phyloP scores from a whole-genome alignment of 1,284 basidiomycete genomes.

The Singerocomus rubriflavus region DNA sequence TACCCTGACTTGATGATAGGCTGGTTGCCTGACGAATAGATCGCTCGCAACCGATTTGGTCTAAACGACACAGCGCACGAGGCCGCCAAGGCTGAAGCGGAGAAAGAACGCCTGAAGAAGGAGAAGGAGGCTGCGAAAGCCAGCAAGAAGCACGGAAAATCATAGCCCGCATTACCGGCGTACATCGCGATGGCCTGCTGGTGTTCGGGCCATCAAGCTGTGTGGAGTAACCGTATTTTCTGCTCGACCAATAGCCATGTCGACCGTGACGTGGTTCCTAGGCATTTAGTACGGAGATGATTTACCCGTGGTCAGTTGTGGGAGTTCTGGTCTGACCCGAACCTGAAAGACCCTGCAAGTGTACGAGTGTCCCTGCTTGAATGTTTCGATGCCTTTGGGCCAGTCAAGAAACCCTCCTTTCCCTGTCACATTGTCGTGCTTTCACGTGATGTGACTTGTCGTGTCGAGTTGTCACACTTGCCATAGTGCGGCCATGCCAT shows the following conservation, averaged over 20 bases:
- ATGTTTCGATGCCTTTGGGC: neutral
- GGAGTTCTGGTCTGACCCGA: neutral
- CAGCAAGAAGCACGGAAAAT: slow-evolving; percentile 38
- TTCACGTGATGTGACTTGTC: slow-evolving; percentile 31
- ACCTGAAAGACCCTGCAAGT: slow-evolving; percentile 10
- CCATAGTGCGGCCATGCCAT: slow-evolving; percentile 8
- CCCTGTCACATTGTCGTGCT: slow-evolving; percentile 1
- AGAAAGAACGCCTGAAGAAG: slow-evolving; percentile 55
- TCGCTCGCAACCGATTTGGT: slow-evolving; percentile 88
- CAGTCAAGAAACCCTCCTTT: neutral
- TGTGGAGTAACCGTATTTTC: slow-evolving; percentile 3
- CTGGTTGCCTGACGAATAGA: slow-evolving; percentile 44
- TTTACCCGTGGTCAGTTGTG: slow-evolving; percentile 11
- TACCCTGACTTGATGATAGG: slow-evolving; percentile 1
- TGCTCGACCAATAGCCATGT: slow-evolving; percentile 1
- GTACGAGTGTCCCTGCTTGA: neutral
- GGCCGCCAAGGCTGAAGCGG: slow-evolving; percentile 68
- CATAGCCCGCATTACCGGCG: slow-evolving; percentile 16
- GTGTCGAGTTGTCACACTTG: slow-evolving; percentile 21
- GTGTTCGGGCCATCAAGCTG: neutral
- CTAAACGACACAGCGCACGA: slow-evolving; percentile 91
- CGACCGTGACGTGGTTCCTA: neutral
- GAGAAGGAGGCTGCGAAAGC: slow-evolving; percentile 43
- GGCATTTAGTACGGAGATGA: slow-evolving; percentile 16
- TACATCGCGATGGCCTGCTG: slow-evolving; percentile 1